Percentiles rank a stretch among this genome's conserved stretches.
phyloP scores from a whole-genome alignment of 139 green algal genomes.

The Tetraselmis striata region DNA sequence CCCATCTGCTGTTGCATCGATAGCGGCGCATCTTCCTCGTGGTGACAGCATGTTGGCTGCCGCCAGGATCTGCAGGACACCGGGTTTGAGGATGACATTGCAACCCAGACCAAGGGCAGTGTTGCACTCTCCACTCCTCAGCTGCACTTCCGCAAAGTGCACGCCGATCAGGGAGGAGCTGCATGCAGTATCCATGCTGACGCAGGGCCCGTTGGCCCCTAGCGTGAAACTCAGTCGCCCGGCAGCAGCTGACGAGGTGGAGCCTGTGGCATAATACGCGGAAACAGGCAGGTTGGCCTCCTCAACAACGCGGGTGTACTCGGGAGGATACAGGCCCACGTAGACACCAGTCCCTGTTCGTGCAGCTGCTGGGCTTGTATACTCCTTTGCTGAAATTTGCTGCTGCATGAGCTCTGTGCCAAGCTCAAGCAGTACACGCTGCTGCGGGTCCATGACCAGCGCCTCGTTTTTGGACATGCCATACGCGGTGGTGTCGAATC shows the following conservation, averaged over 20 bases:
- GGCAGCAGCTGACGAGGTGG: background rate
- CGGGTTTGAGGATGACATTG: background rate
- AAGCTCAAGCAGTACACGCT: slow-evolving; percentile 60
- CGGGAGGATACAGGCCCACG: slow-evolving; percentile 18
- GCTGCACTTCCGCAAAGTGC: slow-evolving; percentile 23
- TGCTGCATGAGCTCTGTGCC: background rate
- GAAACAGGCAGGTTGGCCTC: background rate
- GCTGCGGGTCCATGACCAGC: slow-evolving; percentile 59
- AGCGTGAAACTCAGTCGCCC: background rate
- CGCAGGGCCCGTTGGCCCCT: slow-evolving; percentile 24
- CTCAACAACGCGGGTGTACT: slow-evolving; percentile 13
- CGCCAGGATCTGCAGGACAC: background rate
- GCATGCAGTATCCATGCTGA: slow-evolving; percentile 52
- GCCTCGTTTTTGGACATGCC: slow-evolving; percentile 34
- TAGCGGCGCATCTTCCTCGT: background rate
- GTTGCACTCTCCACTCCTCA: background rate
- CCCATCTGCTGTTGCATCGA: background rate
- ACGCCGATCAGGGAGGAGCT: slow-evolving; percentile 42
- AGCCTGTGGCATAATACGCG: slow-evolving; percentile 8
- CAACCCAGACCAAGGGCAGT: background rate
- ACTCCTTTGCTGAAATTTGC: background rate
- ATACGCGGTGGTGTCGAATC: slow-evolving; percentile 71
- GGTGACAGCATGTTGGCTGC: background rate
- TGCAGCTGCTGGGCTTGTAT: background rate
- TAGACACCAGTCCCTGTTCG: background rate